Conservation (phyloP, 2,329 filamentous ascomycete species). For the Keithomyces neogunnii region DNA sequence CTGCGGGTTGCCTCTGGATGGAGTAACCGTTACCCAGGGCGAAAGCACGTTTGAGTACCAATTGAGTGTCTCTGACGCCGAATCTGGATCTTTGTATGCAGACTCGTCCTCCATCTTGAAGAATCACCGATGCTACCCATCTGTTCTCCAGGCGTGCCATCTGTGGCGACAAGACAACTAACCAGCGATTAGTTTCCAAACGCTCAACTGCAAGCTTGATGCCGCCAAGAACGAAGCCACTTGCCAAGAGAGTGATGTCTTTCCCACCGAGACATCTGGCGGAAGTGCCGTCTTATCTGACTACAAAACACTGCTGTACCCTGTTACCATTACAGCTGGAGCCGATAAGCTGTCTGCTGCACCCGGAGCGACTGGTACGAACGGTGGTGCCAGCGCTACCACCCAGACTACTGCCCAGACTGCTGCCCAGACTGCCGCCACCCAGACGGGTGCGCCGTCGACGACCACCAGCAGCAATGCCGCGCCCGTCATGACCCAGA, state of each 20-base stretch:
- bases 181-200: slow-evolving; percentile 9
- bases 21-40: slow-evolving; percentile 18
- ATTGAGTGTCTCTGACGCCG: slow-evolving; percentile 1
- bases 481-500: slow-evolving; percentile 24
- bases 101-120: background rate
- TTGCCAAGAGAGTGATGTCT: slow-evolving; percentile 11
- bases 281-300: slow-evolving; percentile 2
- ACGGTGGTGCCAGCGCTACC: slow-evolving; percentile 3
- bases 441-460: slow-evolving; percentile 9
- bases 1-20: slow-evolving; percentile 13
- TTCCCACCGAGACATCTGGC: slow-evolving; percentile 1
- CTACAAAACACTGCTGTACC: slow-evolving; percentile 13
- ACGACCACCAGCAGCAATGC: slow-evolving; percentile 16
- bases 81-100: background rate
- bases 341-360: slow-evolving; percentile 23
- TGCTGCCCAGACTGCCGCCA: slow-evolving; percentile 5
- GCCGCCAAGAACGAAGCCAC: slow-evolving; percentile 14
- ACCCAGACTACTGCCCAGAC: slow-evolving; percentile 1
- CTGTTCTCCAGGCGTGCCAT: no score
- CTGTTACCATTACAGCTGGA: slow-evolving; percentile 30
- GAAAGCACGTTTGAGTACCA: slow-evolving; percentile 17
- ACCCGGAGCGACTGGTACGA: slow-evolving; percentile 4
- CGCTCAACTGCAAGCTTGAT: slow-evolving; percentile 17
- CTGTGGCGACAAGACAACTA: background rate
- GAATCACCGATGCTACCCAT: no score